Conservation (phyloP, 345 rosid genomes). For the Diplotaxis tenuifolia region DNA sequence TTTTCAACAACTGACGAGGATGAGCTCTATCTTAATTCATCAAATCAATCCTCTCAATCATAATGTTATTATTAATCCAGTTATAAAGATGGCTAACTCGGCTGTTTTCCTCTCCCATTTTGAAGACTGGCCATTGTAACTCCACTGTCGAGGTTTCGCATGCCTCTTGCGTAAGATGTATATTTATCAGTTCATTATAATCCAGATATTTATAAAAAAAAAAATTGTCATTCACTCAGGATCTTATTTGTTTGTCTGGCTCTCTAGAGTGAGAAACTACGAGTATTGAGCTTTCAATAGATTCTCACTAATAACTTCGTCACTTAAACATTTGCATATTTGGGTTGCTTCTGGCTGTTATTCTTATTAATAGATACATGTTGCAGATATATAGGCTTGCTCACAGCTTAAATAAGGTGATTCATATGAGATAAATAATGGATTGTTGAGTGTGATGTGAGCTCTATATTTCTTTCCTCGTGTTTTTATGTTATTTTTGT, state of each 20-base stretch:
- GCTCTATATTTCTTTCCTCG: not conserved
- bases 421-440: not conserved
- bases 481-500: not conserved
- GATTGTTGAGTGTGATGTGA: not conserved
- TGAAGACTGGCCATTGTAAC: too few species aligned
- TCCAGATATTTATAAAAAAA: too few species aligned
- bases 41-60: too few species aligned
- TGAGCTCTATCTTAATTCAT: too few species aligned
- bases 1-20: too few species aligned
- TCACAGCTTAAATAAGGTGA: not conserved
- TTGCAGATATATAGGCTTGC: not conserved
- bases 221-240: too few species aligned
- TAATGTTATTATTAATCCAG: too few species aligned
- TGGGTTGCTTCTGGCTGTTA: not conserved
- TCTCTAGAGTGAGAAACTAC: too few species aligned
- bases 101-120: too few species aligned
- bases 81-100: too few species aligned
- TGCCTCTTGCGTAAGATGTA: not conserved
- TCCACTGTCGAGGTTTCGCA: not conserved
- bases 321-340: not conserved
- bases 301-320: not conserved
- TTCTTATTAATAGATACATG: not conserved
- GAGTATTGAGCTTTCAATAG: not conserved
- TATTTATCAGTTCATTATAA: not conserved
- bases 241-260: too few species aligned